phyloP scores from a whole-genome alignment of 176 grass and related monocot genomes.

The Microstegium vimineum region DNA sequence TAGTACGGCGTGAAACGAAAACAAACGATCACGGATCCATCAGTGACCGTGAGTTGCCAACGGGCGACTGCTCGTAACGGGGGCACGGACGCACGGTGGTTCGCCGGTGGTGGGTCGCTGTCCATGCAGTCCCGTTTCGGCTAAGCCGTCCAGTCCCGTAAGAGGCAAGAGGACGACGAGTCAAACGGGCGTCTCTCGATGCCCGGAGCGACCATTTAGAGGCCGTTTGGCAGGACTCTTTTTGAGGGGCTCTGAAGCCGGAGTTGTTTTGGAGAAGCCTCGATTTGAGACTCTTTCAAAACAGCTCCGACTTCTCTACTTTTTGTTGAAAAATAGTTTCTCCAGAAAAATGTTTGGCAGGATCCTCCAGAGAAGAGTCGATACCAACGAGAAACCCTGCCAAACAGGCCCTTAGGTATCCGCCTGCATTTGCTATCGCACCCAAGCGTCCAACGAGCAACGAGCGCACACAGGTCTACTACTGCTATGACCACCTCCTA shows the following conservation, averaged over 20 bases:
- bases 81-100: not conserved
- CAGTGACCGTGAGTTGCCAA: not conserved
- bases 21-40: not conserved
- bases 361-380: no score
- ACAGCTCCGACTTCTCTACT: no score
- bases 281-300: no score
- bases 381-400: no score
- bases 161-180: conserved; percentile 15
- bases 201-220: not conserved
- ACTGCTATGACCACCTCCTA: not conserved
- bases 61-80: not conserved
- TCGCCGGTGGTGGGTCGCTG: conserved; percentile 2
- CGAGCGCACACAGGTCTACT: not conserved
- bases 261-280: no score
- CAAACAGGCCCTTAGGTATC: no score
- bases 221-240: no score
- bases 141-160: conserved; percentile 12
- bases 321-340: no score
- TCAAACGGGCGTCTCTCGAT: not conserved
- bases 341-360: no score
- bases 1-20: not conserved
- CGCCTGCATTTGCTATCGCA: conserved; percentile 9
- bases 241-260: no score
- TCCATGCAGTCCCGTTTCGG: conserved; percentile 24
- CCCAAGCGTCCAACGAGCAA: not conserved